Percentiles rank a stretch among this genome's conserved stretches.
Evolutionary conservation across 2,329 filamentous ascomycete genomes (phyloP).

Genomic region (Talaromyces albobiverticillius): DNA sequence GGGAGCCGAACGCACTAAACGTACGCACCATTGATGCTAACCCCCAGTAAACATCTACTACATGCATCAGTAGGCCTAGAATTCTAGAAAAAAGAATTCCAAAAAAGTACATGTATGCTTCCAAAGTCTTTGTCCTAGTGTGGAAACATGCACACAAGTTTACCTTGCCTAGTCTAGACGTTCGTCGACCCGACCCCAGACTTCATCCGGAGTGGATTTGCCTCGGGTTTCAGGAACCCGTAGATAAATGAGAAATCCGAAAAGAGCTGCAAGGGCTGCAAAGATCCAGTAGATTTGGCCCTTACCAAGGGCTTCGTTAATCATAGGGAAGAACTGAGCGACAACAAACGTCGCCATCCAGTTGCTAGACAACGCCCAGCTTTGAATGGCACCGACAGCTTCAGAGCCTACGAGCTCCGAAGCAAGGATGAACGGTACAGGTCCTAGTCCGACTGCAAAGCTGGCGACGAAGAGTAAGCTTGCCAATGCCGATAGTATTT

Average conservation of each 20-base stretch:
- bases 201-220: conserved; percentile 78
- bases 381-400: conserved; percentile 87
- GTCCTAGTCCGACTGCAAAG: conserved; percentile 87
- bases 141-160: too few species aligned
- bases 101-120: too few species aligned
- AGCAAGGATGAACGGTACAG: conserved; percentile 90
- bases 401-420: conserved; percentile 88
- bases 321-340: conserved; percentile 88
- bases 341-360: conserved; percentile 90
- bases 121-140: too few species aligned
- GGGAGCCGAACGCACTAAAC: too few species aligned
- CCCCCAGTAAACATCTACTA: too few species aligned
- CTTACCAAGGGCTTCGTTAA: conserved; percentile 72
- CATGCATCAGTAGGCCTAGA: too few species aligned
- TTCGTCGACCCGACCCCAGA: conserved; percentile 67
- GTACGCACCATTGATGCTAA: too few species aligned
- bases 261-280: conserved; percentile 66
- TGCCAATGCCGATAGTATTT: conserved; percentile 74
- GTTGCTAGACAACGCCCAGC: conserved; percentile 80
- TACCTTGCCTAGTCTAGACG: conserved; percentile 22
- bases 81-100: too few species aligned
- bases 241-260: conserved; percentile 68
- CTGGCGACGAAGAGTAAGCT: conserved; percentile 84
- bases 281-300: conserved; percentile 95
- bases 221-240: conserved; percentile 86